Base-by-base conservation (phyloP, 768 basidiomycete species). In the Suillus clintonianus region DNA sequence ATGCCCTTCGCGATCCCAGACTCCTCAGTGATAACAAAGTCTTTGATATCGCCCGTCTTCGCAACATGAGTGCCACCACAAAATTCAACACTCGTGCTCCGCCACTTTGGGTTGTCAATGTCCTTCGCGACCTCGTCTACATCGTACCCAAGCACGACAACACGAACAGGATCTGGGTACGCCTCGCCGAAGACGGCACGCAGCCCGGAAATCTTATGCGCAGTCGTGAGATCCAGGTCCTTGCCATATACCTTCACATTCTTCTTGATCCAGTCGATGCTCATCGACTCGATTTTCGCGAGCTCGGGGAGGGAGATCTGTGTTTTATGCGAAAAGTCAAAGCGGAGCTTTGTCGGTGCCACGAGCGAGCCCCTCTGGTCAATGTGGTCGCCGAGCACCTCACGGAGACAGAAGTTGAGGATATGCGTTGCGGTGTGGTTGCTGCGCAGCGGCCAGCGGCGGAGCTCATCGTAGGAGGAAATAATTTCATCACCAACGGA, bases 361-460 rank as follows among this genome's bases (percentile, higher is more conserved):
- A 99, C 97, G 53, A 99, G 87, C 4, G 97, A 99, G 37, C 97
- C 97, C 74, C 93, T 97, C 75, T 99, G 97, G 76, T 99, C 97
- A 64, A 99, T 90, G 71, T 99, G 97, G 74, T 98, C 95, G 30
- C 97, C 97, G 13, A 99, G 88, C 13, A 94, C 86, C 72, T 99
- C 97, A 41, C 97, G 91, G 4, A 99, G 86, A 60, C 82, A 86
- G 72, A 84, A 99, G 81, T 99, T 99, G 69, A 99, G 91, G 69
- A 99, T 97, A 74, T 99, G 97, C 0, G 97, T 99, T 24, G 90
- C 97, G 32, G 97, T 99, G 79, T 99, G 97, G 72, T 99, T 99
- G 78, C 95, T 99, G 60, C 96, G 89, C 57, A 99, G 80, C 0
- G 97, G 96, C 92, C 94, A 95, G 57, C 97, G 87, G 42, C 97